Base-by-base conservation (phyloP, 345 rosid species). In the Citrus hindsii region DNA sequence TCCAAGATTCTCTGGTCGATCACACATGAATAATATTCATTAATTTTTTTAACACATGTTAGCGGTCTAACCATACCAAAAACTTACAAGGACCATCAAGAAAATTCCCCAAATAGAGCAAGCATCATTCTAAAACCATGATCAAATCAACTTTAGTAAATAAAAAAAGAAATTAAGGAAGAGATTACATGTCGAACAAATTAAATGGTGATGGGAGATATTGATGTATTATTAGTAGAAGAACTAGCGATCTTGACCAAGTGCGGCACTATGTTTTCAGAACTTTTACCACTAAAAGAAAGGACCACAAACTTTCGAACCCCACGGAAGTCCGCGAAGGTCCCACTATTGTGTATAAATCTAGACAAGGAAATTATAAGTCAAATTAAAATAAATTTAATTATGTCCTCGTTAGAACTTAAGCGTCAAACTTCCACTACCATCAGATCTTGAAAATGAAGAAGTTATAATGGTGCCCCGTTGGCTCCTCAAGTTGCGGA, bases 401-500 rank as follows among this genome's bases (percentile, higher is more conserved):
- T 28, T 14, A 12, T 61, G 18, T 13, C 51, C 51, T 46, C 18
- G 51, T 13, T 46, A 46, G 3, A 13, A 46, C 16, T 46, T 13
- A 13, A 46, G 51, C 5, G 18, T n/a, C 22, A 58, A 46, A 2
- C 58, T 40, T 55, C 83, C 76, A 37, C 73, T 40, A 13, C 46
- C 51, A 38, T 24, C 33, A 42, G 37, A 35, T 77, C 18, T 63
- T 76, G 80, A 66, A 62, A 56, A 14, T 9, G 4, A 13, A 46
- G 38, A 14, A 30, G 60, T 9, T 37, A 35, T 35, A 30, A 55
- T 69, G 81, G 80, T 63, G 85, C 73, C 71, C 67, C 77, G 85
- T 82, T 80, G 85, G 89, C 85, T 84, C 87, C 89, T 84, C 81
- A 25, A 76, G 78, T 84, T 78, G 83, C 42, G 89, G 89, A 84